Conservation (phyloP, 1,139 yeast species). For the Debaryomycetaceae sp. region DNA sequence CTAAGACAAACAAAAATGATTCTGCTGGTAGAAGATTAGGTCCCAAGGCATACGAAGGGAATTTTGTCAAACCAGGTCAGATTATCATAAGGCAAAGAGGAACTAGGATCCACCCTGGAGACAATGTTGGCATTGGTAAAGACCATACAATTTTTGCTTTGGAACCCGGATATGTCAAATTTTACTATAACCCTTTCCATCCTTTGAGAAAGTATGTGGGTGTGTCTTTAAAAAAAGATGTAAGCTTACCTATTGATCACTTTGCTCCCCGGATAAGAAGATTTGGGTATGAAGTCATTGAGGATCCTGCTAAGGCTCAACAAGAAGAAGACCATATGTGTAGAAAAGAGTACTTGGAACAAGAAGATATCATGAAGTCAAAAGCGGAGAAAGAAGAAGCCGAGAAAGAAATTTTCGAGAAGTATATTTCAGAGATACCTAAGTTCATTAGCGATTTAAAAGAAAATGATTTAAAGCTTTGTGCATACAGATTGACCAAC, state of each 20-base stretch:
- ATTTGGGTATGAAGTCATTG: slow-evolving; percentile 66
- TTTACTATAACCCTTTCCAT: slow-evolving; percentile 94
- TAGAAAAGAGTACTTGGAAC: slow-evolving; percentile 59
- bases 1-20: slow-evolving; percentile 88
- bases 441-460: slow-evolving; percentile 25
- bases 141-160: slow-evolving; percentile 90
- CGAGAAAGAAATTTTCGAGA: slow-evolving; percentile 16
- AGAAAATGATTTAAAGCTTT: slow-evolving; percentile 33
- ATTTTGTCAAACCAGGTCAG: slow-evolving; percentile 70
- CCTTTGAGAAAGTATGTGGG: slow-evolving; percentile 91
- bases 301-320: slow-evolving; percentile 48
- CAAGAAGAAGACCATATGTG: slow-evolving; percentile 56
- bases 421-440: slow-evolving; percentile 11
- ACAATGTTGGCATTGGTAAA: slow-evolving; percentile 83
- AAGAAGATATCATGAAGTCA: slow-evolving; percentile 44
- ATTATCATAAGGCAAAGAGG: slow-evolving; percentile 95
- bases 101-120: slow-evolving; percentile 95
- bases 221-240: slow-evolving; percentile 65
- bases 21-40: slow-evolving; percentile 96
- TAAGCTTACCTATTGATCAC: slow-evolving; percentile 80
- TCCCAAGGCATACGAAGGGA: slow-evolving; percentile 78
- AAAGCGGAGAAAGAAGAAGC: slow-evolving; percentile 32
- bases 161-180: slow-evolving; percentile 92
- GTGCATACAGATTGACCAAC: slow-evolving; percentile 49
- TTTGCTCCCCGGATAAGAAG: slow-evolving; percentile 84